Evolutionary conservation across 768 basidiomycete species (phyloP).

Genomic region (Galerina sulciceps): DNA sequence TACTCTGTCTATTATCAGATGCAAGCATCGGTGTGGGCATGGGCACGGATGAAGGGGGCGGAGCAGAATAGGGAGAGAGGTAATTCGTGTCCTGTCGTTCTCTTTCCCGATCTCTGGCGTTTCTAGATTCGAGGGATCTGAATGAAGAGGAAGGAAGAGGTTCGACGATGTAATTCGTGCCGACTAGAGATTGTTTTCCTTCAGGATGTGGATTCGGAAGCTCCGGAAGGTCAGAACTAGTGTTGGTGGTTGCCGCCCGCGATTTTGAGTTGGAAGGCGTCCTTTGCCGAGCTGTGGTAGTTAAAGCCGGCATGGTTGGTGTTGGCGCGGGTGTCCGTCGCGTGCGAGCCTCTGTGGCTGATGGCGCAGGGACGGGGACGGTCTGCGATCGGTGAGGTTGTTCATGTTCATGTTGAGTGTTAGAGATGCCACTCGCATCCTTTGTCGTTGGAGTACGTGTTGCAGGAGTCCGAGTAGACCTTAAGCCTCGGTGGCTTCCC

Average conservation of each 20-base stretch:
- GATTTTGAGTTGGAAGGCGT: slow-evolving; percentile 6
- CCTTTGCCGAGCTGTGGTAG: slow-evolving; percentile 9
- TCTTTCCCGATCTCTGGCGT: neutral
- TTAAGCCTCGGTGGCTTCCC: slow-evolving; percentile 4
- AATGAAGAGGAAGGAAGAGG: neutral
- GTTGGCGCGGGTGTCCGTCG: neutral
- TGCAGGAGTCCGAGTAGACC: slow-evolving; percentile 16
- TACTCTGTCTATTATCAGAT: slow-evolving; percentile 19
- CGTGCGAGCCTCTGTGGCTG: neutral
- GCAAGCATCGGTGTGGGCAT: slow-evolving; percentile 4
- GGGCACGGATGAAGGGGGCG: slow-evolving; percentile 10
- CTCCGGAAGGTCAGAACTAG: neutral
- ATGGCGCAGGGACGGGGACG: slow-evolving; percentile 10
- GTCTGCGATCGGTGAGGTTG: slow-evolving; percentile 18
- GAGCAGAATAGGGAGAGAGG: neutral
- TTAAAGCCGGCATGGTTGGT: slow-evolving; percentile 6
- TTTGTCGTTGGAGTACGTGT: neutral
- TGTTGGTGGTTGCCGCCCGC: neutral
- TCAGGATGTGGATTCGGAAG: neutral
- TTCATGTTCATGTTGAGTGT: neutral
- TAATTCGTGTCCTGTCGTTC: slow-evolving; percentile 5
- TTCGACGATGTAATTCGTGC: slow-evolving; percentile 18
- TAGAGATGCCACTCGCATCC: neutral
- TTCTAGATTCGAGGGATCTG: neutral
- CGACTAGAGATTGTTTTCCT: slow-evolving; percentile 9